Conservation (phyloP, 371 early-diverging fungal species). For the Apophysomyces ossiformis region DNA sequence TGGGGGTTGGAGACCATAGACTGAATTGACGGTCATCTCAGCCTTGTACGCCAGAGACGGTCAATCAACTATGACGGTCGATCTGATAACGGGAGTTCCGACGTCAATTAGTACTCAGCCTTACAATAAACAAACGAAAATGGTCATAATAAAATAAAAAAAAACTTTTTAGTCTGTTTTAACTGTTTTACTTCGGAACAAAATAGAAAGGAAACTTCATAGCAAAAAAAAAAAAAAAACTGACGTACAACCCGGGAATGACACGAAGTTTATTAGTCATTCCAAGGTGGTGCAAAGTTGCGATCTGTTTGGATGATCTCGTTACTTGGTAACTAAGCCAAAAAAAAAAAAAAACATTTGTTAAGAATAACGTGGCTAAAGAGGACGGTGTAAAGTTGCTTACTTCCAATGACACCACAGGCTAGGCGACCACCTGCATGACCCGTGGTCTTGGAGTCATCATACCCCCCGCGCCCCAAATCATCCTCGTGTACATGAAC, state of each 20-base stretch:
- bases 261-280: too few relatives aligned
- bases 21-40: background rate
- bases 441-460: conserved; percentile 79
- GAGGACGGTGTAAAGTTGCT: background rate
- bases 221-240: too few relatives aligned
- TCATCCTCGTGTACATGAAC: conserved; percentile 87
- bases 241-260: too few relatives aligned
- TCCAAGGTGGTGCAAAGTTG: too few relatives aligned
- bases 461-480: conserved; percentile 79
- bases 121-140: background rate
- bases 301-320: too few relatives aligned
- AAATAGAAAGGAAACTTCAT: too few relatives aligned
- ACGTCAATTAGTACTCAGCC: background rate
- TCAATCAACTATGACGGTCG: conserved; percentile 3
- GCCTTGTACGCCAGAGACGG: background rate
- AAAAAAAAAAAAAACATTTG: too few relatives aligned
- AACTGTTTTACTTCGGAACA: too few relatives aligned
- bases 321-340: too few relatives aligned
- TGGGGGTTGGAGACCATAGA: background rate
- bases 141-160: too few relatives aligned
- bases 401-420: conserved; percentile 87
- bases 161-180: too few relatives aligned
- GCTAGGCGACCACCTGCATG: conserved; percentile 87
- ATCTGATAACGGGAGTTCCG: conserved; percentile 6
- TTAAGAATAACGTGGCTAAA: too few relatives aligned